Conservation (phyloP, 2,329 filamentous ascomycete species). For the Pseudogymnoascus sp. region DNA sequence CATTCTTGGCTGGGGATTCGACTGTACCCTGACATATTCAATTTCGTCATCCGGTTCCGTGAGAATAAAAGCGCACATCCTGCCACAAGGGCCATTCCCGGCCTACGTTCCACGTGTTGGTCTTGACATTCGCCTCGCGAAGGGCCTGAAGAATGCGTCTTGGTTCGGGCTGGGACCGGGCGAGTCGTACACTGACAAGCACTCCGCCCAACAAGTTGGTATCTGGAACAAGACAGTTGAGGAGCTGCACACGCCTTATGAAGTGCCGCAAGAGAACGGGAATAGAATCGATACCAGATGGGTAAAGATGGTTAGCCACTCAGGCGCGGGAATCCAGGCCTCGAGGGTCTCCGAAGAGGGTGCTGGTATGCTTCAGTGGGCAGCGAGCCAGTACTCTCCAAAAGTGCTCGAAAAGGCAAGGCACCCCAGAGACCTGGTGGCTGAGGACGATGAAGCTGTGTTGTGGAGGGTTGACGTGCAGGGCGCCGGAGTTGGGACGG, state of each 20-base stretch:
- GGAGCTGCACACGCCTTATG: conserved; percentile 51
- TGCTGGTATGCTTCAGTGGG: conserved; percentile 46
- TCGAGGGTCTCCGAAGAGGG: conserved; percentile 30
- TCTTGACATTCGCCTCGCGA: conserved; percentile 46
- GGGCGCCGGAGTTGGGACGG: conserved; percentile 45
- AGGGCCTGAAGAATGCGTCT: conserved; percentile 38
- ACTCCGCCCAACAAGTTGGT: conserved; percentile 46
- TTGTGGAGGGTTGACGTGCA: conserved; percentile 35
- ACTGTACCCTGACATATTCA: conserved; percentile 44
- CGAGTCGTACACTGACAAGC: conserved; percentile 59
- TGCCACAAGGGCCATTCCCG: conserved; percentile 42
- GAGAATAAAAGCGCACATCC: conserved; percentile 38
- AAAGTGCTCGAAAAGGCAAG: conserved; percentile 48
- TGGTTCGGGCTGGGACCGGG: conserved; percentile 60
- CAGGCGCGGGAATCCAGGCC: conserved; percentile 24
- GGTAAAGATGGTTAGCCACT: conserved; percentile 35
- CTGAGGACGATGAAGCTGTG: conserved; percentile 40
- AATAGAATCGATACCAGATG: conserved; percentile 56
- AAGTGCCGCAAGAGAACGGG: conserved; percentile 61
- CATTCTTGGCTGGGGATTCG: conserved; percentile 52
- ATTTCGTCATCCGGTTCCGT: conserved; percentile 41
- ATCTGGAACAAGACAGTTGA: conserved; percentile 39
- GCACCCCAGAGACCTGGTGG: conserved; percentile 57
- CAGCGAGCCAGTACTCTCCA: conserved; percentile 43
- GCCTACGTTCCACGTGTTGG: conserved; percentile 55